Conservation (phyloP, 1,284 basidiomycete genomes). For the Pseudozyma thailandica region DNA sequence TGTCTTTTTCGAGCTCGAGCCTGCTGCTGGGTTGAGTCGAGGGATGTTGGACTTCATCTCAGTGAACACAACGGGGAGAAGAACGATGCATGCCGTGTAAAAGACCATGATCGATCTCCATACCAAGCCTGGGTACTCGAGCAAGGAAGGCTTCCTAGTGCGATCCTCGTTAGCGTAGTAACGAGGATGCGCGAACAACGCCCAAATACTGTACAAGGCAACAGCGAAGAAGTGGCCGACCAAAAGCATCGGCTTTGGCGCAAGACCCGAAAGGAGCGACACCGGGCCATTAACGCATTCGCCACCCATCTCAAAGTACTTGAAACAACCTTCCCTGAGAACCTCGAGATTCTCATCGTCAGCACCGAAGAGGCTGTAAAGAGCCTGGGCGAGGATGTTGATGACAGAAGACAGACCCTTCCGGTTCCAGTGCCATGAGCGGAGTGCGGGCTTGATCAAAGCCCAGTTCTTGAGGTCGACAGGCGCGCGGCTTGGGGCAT, state of each 20-base stretch:
- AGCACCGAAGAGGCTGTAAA: constrained; percentile 66
- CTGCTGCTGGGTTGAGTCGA: constrained; percentile 4
- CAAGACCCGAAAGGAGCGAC: constrained; percentile 70
- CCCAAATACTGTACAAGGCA: constrained; percentile 90
- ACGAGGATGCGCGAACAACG: constrained; percentile 75
- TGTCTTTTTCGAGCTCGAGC: neutral
- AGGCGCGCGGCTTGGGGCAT: constrained; percentile 10
- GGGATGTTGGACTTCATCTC: constrained; percentile 60
- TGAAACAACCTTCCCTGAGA: constrained; percentile 92
- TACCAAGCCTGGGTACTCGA: constrained; percentile 55
- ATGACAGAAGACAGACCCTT: constrained; percentile 63
- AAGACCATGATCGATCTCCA: constrained; percentile 57
- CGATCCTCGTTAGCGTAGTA: constrained; percentile 20
- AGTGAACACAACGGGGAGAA: constrained; percentile 65
- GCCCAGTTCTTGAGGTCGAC: constrained; percentile 57
- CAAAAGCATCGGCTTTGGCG: constrained; percentile 80
- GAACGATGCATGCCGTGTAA: constrained; percentile 64
- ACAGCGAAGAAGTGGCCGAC: constrained; percentile 94
- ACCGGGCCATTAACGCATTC: constrained; percentile 89
- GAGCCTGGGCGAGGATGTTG: constrained; percentile 66
- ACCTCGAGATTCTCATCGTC: constrained; percentile 80
- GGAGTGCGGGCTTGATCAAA: constrained; percentile 48
- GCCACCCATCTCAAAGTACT: constrained; percentile 94
- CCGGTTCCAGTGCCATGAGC: constrained; percentile 65
- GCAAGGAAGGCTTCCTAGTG: constrained; percentile 21